Evolutionary conservation across 257 asterid species (phyloP), one percentile per base, ranked within the genome.

Genomic region (Capsicum rhomboideum): DNA sequence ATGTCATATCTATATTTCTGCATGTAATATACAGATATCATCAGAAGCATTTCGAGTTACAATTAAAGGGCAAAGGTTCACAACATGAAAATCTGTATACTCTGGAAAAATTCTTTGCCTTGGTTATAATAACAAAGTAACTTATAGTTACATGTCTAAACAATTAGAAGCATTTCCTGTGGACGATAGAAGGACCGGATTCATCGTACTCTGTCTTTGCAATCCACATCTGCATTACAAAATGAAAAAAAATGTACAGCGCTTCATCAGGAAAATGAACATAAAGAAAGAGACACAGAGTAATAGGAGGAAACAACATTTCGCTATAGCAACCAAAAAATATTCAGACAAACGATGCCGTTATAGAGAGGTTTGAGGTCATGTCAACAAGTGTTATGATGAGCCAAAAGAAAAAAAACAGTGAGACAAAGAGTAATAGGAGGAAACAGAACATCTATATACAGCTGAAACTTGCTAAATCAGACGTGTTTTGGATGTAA

Each of bases 171-270:
- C 83, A 80, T 40, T 80, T 80, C 29, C 83, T 59, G 44, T 80
- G 83, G 44, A 80, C 83, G 11, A 80, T 80, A 26, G 83, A 80
- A 10, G 83, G 83, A 59, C 75, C 83, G 8, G 83, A 59, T 40
- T 80, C 83, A 42, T 80, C 83, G 10, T 80, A 80, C 58, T 80
- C 83, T 1, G 75, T 74, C 75, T 80, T 80, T 80, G 75, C 58
- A 26, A 59, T 80, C 83, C 83, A 80, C 83, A 80, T 80, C 83
- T 80, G 83, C 75, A 80, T 12, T 31, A 26, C 75, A 40, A 80
- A 40, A 16, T 2, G 67, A n/a, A 8, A 56, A 20, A 18, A 6
- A 46, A 10, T n/a, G 14, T 56, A 56, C 8, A 56, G 6, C 64
- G 28, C 12, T 7, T 55, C 64, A n/a, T 56, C 64, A 56, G 64